Conservation (phyloP, 2,329 filamentous ascomycete species). For the Hirsutella thompsonii region DNA sequence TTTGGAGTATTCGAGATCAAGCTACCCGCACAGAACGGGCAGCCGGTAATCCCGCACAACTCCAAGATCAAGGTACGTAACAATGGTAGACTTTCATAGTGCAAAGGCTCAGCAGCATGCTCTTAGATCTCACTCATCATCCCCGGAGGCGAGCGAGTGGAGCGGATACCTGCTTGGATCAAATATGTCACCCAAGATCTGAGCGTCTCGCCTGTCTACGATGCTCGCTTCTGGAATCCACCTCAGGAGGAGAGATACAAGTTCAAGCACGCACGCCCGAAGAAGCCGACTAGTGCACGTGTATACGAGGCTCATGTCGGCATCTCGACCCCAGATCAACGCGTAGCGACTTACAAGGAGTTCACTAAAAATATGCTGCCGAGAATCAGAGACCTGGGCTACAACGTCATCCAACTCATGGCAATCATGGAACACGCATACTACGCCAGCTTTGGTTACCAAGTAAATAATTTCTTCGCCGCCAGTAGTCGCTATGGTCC, state of each 20-base stretch:
- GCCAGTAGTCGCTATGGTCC: constrained; percentile 90
- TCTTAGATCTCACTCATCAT: constrained; percentile 63
- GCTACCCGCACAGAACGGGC: constrained; percentile 59
- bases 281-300: constrained; percentile 73
- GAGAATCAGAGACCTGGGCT: constrained; percentile 78
- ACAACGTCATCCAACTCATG: constrained; percentile 98
- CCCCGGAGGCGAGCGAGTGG: constrained; percentile 66
- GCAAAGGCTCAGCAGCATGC: background rate
- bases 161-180: constrained; percentile 92
- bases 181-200: constrained; percentile 93
- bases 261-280: constrained; percentile 72
- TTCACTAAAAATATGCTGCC: constrained; percentile 89
- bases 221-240: constrained; percentile 95
- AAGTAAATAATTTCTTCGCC: constrained; percentile 97
- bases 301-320: constrained; percentile 99
- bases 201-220: constrained; percentile 78
- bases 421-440: constrained; percentile 99
- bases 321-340: constrained; percentile 82
- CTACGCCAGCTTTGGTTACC: constrained; percentile 97
- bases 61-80: constrained; percentile 77
- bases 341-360: constrained; percentile 91
- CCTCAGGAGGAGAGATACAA: constrained; percentile 61
- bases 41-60: constrained; percentile 75
- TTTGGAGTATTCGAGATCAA: constrained; percentile 82
- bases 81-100: background rate